Evolutionary conservation across 1,139 yeast species (phyloP).

Genomic region (Blastobotrys apis): DNA sequence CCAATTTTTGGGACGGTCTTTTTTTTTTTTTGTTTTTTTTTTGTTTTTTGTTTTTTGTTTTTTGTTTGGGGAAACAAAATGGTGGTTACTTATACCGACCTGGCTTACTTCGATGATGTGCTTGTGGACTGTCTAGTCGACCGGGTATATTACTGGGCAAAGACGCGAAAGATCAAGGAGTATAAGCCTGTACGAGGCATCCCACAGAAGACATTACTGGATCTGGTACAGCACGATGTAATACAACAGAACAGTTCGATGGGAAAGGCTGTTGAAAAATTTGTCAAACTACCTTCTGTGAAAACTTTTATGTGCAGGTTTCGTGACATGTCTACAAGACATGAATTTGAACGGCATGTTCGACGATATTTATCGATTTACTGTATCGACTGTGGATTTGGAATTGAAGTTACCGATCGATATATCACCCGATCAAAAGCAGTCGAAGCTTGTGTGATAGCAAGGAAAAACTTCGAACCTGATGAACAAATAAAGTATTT

Average conservation of each 20-base stretch:
- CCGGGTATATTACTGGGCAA: conserved; percentile 36
- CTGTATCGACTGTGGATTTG: conserved; percentile 40
- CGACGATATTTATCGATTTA: conserved; percentile 39
- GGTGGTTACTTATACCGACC: conserved; percentile 34
- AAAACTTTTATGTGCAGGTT: conserved; percentile 31
- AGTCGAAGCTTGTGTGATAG: conserved; percentile 42
- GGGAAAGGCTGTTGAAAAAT: conserved; percentile 23
- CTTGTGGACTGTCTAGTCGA: conserved; percentile 39
- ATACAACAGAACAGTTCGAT: conserved; percentile 13
- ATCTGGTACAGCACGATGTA: conserved; percentile 23
- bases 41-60: not conserved
- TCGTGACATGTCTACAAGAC: conserved; percentile 24
- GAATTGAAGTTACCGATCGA: conserved; percentile 43
- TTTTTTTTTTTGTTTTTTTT: not conserved
- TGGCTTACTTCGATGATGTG: conserved; percentile 50
- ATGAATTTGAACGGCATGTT: conserved; percentile 39
- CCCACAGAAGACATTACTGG: conserved; percentile 23
- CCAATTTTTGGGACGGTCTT: too few relatives aligned
- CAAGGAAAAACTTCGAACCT: conserved; percentile 32
- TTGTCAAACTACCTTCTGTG: conserved; percentile 33
- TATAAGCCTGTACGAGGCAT: conserved; percentile 29
- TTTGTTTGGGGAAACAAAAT: not conserved
- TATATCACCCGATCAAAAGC: conserved; percentile 32
- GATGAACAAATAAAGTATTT: conserved; percentile 39
- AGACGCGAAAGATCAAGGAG: conserved; percentile 35